Evolutionary conservation across 2,329 filamentous ascomycete genomes (phyloP).

Genomic region (Hymenoscyphus fructigenus): DNA sequence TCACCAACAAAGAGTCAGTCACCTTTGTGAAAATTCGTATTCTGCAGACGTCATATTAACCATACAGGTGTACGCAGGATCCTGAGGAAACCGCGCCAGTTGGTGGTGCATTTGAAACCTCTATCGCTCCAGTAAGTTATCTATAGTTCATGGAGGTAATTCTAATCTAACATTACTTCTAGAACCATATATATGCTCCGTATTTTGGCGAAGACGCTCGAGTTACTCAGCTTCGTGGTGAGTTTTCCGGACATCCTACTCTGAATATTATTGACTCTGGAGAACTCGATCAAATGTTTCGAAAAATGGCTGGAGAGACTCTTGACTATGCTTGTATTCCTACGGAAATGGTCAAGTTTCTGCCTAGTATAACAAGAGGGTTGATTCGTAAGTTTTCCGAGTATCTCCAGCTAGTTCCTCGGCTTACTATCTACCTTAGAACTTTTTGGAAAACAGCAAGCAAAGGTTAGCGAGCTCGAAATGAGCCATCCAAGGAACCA

Average conservation of each 20-base stretch:
- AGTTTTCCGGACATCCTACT: conserved; percentile 7
- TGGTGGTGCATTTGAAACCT: conserved; percentile 1
- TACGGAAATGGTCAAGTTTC: neutral
- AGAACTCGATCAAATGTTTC: conserved; percentile 5
- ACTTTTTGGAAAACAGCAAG: neutral
- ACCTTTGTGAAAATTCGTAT: neutral
- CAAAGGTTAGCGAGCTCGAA: neutral
- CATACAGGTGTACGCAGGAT: neutral
- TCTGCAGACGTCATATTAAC: neutral
- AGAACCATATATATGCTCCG: neutral
- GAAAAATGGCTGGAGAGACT: conserved; percentile 2
- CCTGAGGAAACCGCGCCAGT: neutral
- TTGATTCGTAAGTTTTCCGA: conserved; percentile 5
- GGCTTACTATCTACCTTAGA: conserved; percentile 2
- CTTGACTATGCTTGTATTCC: neutral
- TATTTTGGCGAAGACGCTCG: conserved; percentile 6
- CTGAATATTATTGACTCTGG: conserved; percentile 7
- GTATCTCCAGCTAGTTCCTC: conserved; percentile 1
- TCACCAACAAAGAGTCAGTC: neutral
- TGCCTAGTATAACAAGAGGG: neutral
- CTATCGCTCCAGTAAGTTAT: conserved; percentile 1
- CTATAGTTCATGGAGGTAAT: neutral
- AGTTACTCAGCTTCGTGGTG: conserved; percentile 9
- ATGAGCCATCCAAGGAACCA: neutral
- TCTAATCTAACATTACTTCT: conserved; percentile 5